A percentile compares a stretch with the other conserved stretches of the same genome.
Conservation (phyloP, 2,329 filamentous ascomycete genomes). For the Botrytis deweyae region DNA sequence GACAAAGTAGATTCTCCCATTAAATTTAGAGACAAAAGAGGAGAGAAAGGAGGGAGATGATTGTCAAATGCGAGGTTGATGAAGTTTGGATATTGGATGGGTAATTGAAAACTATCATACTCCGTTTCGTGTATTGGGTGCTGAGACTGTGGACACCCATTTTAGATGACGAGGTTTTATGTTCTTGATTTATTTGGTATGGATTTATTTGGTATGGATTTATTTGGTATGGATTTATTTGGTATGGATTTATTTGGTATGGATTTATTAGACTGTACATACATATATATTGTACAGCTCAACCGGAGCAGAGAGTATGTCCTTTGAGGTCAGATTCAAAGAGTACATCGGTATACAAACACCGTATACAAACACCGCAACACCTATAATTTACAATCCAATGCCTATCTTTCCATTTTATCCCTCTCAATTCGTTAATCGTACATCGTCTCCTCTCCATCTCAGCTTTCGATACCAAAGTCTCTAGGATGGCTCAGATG, state of each 20-base stretch:
- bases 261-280: background rate
- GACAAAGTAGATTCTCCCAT: no score
- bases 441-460: background rate
- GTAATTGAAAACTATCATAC: no score
- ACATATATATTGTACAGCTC: conserved; percentile 6
- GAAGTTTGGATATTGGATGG: no score
- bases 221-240: background rate
- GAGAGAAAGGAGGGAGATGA: no score
- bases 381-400: background rate
- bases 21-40: no score
- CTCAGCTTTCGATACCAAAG: no score
- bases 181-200: background rate
- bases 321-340: background rate
- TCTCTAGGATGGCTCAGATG: background rate
- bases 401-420: background rate
- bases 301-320: conserved; percentile 6
- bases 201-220: background rate
- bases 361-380: background rate
- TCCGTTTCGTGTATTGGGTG: no score
- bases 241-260: background rate
- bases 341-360: background rate
- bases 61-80: no score
- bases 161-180: no score
- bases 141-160: no score
- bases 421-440: conserved; percentile 6